Conservation (phyloP, 106 monocot species). For the Iris macrosiphon region DNA sequence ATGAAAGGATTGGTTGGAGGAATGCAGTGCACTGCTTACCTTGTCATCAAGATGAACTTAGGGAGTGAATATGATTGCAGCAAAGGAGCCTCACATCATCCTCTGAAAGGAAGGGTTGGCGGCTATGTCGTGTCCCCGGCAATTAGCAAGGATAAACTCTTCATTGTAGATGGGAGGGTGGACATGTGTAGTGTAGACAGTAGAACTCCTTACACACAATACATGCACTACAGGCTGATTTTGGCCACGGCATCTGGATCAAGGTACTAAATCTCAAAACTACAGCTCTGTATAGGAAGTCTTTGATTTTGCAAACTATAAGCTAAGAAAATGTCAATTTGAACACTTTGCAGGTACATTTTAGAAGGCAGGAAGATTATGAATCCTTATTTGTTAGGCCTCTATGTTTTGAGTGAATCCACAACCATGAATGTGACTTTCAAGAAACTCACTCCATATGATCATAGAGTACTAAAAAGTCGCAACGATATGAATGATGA, state of each 20-base stretch:
- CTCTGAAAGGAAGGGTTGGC: constrained; percentile 28
- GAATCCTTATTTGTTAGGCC: constrained; percentile 16
- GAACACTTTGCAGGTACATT: constrained; percentile 19
- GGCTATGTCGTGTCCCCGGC: constrained; percentile 20
- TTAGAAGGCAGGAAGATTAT: constrained; percentile 23
- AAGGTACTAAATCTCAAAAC: too few species aligned
- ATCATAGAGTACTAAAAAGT: not conserved
- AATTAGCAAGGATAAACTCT: constrained; percentile 21
- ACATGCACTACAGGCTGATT: constrained; percentile 21
- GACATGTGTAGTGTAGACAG: constrained; percentile 16
- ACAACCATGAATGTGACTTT: constrained; percentile 19
- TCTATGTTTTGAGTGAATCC: constrained; percentile 12
- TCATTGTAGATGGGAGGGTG: constrained; percentile 31
- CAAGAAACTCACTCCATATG: too few species aligned
- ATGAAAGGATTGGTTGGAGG: constrained; percentile 33
- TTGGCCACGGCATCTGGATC: constrained; percentile 16
- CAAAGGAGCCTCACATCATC: not conserved
- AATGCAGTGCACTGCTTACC: constrained; percentile 33
- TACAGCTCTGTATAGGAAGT: too few species aligned
- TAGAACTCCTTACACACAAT: constrained; percentile 29
- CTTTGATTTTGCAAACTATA: too few species aligned
- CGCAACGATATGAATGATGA: not conserved
- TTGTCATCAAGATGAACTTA: constrained; percentile 19
- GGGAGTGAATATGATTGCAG: not conserved
- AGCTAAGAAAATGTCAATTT: too few species aligned